Base-by-base conservation (phyloP, 2,329 filamentous ascomycete species). In the Chrysosporium queenslandicum region DNA sequence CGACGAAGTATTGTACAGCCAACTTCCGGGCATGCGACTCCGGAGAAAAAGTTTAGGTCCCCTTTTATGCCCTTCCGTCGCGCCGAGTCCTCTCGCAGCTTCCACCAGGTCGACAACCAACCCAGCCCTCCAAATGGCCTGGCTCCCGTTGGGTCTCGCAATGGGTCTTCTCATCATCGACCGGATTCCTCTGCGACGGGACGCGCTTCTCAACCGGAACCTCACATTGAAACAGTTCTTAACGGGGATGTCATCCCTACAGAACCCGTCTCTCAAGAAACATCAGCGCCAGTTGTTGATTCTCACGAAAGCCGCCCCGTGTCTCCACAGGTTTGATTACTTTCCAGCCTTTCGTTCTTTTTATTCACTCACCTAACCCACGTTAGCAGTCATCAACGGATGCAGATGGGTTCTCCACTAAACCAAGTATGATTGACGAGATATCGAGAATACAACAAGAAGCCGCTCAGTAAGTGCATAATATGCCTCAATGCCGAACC, bases 381-480 rank as follows among this genome's bases (percentile, higher is more conserved):
- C 46, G 5, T 32, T 11, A 50, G 32, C 46, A 66, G 61, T 58
- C 58, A 32, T 64, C 60, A 25, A 61, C 68, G 11, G 69, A 72
- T 55, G 68, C 68, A 2, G 69, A 71, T 57, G 69, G 69, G 1
- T 71, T 63, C 57, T 66, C 66, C 14, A 64, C 69, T 53, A 63
- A 67, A 37, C 68, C 69, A n/a, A 61, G 64, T 29, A 69, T 63
- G 25, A 61, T 71, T 40, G 71, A 73, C 53, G 71, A 73, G 40
- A 72, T 74, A 40, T 69, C 69, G 14, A 64, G 69, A 41, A 64
- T 67, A 21, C 71, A 74, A 50, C 67, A 68, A 59, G 72, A 75
- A 61, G 71, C 71, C 39, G 60, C 66, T 25, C 64, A 64, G 67
- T 69, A 67, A 53, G 43, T 53, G 23, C 25, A 20, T 14, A 23